These are phyloP conservation scores for Puccinia horiana DNA, from an alignment of 1,284 basidiomycete genomes.

Conservation along the genomic window DNA sequence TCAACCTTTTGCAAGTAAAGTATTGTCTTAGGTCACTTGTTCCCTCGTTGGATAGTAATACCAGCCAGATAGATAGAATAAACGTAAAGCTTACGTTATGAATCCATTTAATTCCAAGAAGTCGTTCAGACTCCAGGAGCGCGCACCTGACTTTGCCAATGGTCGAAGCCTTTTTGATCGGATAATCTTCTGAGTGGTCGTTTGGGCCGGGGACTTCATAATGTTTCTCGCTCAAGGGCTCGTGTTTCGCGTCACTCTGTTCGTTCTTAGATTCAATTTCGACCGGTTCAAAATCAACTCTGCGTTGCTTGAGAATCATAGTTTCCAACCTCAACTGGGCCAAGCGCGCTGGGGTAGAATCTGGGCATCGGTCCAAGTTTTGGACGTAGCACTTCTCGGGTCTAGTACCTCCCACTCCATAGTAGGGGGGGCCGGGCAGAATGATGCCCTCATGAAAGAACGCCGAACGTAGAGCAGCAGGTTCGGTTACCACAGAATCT, in stretches of 20 bases:
- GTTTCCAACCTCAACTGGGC: constrained; percentile 26
- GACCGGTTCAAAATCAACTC: constrained; percentile 27
- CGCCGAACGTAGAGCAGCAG: not conserved
- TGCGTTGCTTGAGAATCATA: constrained; percentile 40
- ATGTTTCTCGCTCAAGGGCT: not conserved
- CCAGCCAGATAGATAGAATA: not conserved
- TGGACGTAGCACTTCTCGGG: not conserved
- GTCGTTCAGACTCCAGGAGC: constrained; percentile 25
- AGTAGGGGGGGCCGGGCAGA: constrained; percentile 3
- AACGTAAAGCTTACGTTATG: constrained; percentile 16
- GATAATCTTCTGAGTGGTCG: not conserved
- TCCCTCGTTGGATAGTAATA: not conserved
- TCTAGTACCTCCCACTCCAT: not conserved
- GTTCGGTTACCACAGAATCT: not conserved
- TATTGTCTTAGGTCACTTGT: not conserved
- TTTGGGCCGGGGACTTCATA: not conserved
- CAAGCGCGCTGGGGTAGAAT: not conserved
- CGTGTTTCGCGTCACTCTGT: not conserved
- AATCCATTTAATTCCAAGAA: constrained; percentile 44
- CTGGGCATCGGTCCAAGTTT: not conserved
- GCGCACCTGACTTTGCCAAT: constrained; percentile 45
- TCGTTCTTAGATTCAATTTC: not conserved
- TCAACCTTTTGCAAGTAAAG: constrained; percentile 19
- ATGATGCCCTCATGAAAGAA: constrained; percentile 22
- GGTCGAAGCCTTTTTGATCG: not conserved